phyloP scores from a whole-genome alignment of 176 grass and related monocot genomes.

The Saccharum officinarum region DNA sequence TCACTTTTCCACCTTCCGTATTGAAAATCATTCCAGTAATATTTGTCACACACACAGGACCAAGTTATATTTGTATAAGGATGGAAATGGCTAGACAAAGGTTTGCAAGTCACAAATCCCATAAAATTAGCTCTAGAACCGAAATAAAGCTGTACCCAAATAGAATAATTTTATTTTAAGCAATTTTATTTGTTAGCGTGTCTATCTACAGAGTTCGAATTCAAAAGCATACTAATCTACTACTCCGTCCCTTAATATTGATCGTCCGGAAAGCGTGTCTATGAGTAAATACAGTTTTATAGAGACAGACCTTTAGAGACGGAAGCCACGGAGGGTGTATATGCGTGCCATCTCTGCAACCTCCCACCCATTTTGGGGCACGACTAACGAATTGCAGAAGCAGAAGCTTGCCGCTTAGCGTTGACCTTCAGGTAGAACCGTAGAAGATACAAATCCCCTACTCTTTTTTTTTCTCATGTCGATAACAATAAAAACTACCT shows the following conservation, averaged over 20 bases:
- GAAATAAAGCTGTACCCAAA: background rate
- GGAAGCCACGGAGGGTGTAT: too few species aligned
- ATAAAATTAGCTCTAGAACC: background rate
- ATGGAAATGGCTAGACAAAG: background rate
- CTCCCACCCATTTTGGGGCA: background rate
- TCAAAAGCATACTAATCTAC: background rate
- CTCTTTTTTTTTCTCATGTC: background rate
- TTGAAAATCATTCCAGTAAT: background rate
- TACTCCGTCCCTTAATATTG: too few species aligned
- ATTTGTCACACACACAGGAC: background rate
- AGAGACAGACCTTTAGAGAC: too few species aligned
- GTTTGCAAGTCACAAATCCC: background rate
- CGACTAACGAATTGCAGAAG: background rate
- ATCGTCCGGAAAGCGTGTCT: too few species aligned
- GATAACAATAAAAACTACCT: background rate
- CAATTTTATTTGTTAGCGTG: background rate
- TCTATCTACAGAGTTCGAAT: background rate
- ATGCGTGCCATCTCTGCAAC: background rate
- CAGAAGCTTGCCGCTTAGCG: background rate
- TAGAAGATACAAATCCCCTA: background rate
- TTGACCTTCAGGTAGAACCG: slow-evolving; percentile 4
- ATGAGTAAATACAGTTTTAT: too few species aligned
- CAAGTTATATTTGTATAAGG: background rate
- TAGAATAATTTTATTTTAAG: background rate
- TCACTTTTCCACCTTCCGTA: background rate